These are phyloP conservation scores for Arabis hirsuta DNA, from an alignment of 345 rosid species.

Conservation along the genomic window DNA sequence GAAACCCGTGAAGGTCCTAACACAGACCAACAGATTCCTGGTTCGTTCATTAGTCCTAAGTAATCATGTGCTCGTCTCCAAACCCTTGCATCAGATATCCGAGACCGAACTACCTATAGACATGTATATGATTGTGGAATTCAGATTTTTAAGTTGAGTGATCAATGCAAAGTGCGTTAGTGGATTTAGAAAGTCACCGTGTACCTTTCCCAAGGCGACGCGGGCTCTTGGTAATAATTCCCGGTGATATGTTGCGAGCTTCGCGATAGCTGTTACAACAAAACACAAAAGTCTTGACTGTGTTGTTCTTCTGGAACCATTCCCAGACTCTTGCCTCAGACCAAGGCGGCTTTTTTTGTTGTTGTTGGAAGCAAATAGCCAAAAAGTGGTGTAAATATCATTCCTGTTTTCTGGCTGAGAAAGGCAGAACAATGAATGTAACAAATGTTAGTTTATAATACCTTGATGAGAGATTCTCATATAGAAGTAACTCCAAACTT, in stretches of 20 bases:
- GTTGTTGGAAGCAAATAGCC: conserved; percentile 34
- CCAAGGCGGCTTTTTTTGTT: conserved; percentile 68
- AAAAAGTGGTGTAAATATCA: conserved; percentile 9
- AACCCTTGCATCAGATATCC: conserved; percentile 81
- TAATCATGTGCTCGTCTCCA: conserved; percentile 87
- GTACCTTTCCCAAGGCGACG: conserved; percentile 94
- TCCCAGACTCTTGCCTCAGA: conserved; percentile 63
- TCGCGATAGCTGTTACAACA: conserved; percentile 90
- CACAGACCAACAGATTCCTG: conserved; percentile 75
- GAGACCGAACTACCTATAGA: conserved; percentile 79
- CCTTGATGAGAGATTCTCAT: conserved; percentile 94
- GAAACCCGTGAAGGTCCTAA: conserved; percentile 75
- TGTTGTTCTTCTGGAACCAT: conserved; percentile 57
- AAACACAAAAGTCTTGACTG: conserved; percentile 94
- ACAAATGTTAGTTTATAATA: conserved; percentile 32
- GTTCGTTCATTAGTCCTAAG: conserved; percentile 83
- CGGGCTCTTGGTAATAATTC: conserved; percentile 92
- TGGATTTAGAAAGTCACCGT: neutral
- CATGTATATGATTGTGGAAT: neutral
- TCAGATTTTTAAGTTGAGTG: neutral
- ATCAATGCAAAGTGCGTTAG: neutral
- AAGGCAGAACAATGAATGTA: conserved; percentile 13
- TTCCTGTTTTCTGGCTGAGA: neutral
- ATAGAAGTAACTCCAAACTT: conserved; percentile 86
- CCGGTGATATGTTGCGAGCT: conserved; percentile 84